Percentiles rank a stretch among this genome's conserved stretches.
Conservation (phyloP, 306 rosid species). For the Sindora glabra region DNA sequence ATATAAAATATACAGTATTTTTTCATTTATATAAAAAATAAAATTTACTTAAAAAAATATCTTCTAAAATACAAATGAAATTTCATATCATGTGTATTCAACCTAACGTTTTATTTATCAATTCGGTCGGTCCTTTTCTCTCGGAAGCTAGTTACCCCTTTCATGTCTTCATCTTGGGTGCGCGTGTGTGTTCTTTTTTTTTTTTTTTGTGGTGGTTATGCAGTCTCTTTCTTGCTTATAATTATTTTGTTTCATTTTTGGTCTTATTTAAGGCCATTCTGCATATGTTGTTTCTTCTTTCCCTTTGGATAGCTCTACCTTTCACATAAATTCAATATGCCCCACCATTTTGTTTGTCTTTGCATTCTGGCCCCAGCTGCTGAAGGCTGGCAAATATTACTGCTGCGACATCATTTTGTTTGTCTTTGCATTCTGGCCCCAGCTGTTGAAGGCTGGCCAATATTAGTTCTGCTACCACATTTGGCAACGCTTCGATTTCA, state of each 20-base stretch:
- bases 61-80: too few relatives aligned
- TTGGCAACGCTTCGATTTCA: too few relatives aligned
- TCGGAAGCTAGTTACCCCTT: slow-evolving; percentile 14
- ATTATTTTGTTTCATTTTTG: slow-evolving; percentile 8
- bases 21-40: too few relatives aligned
- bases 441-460: neutral
- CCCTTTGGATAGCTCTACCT: neutral
- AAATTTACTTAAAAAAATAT: too few relatives aligned
- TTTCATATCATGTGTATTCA: too few relatives aligned
- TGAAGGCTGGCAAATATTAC: too few relatives aligned
- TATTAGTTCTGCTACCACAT: too few relatives aligned
- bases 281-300: neutral
- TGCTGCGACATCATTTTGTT: too few relatives aligned
- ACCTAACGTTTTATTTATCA: slow-evolving; percentile 15
- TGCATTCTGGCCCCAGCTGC: neutral
- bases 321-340: too few relatives aligned
- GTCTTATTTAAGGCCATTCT: neutral
- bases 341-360: neutral
- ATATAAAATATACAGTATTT: too few relatives aligned
- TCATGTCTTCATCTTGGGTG: slow-evolving; percentile 2
- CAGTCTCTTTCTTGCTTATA: slow-evolving; percentile 18
- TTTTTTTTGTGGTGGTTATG: slow-evolving; percentile 13
- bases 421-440: neutral
- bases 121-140: too few relatives aligned
- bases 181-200: too few relatives aligned